These are phyloP conservation scores for Neofusicoccum cordaticola DNA, from an alignment of 2,329 filamentous ascomycete genomes.

Conservation along the genomic window DNA sequence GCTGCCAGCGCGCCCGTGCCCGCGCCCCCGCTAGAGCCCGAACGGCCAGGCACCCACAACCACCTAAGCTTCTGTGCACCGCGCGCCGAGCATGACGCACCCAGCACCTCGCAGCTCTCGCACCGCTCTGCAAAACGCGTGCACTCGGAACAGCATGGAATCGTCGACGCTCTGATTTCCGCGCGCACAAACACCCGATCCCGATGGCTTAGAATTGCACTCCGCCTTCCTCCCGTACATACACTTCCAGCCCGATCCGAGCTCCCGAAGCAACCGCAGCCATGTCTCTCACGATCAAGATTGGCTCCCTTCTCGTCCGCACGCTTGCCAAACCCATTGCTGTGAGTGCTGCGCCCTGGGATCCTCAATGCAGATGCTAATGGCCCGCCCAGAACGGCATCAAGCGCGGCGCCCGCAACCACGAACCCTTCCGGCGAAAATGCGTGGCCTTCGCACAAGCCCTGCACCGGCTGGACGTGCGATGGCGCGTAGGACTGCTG, in stretches of 20 bases:
- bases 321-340: slow-evolving; percentile 68
- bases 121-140: background rate
- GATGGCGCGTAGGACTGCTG: slow-evolving; percentile 62
- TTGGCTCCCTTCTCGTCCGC: slow-evolving; percentile 62
- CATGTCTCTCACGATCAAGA: slow-evolving; percentile 66
- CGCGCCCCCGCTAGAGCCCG: slow-evolving; percentile 1
- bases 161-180: background rate
- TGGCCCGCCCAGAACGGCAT: slow-evolving; percentile 56
- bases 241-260: background rate
- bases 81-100: slow-evolving; percentile 11
- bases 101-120: background rate
- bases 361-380: background rate
- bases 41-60: slow-evolving; percentile 10
- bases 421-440: slow-evolving; percentile 61
- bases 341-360: slow-evolving; percentile 42
- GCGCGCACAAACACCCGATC: background rate
- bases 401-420: slow-evolving; percentile 66
- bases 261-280: slow-evolving; percentile 9
- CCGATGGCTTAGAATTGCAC: background rate
- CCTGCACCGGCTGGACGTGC: slow-evolving; percentile 66
- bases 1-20: background rate
- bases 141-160: background rate
- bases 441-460: slow-evolving; percentile 63
- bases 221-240: background rate
- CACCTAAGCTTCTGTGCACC: background rate